phyloP scores from a whole-genome alignment of 306 rosid genomes.

The Prunus mongolica region DNA sequence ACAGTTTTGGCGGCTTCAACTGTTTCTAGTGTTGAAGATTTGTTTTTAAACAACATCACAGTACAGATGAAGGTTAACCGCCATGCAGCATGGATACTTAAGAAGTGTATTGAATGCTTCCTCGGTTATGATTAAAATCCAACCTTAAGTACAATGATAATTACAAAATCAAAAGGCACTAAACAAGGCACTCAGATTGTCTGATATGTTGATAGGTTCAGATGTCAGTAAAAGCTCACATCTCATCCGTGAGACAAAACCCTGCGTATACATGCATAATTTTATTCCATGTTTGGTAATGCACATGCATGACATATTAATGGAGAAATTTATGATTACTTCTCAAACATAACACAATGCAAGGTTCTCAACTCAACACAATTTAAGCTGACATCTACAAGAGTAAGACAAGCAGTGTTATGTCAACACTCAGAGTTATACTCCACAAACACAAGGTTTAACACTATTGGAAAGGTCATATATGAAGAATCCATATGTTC shows the following conservation, averaged over 20 bases:
- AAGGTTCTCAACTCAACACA: background rate
- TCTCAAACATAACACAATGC: constrained; percentile 1
- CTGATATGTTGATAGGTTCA: too few species aligned
- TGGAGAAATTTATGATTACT: background rate
- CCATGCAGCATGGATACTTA: too few species aligned
- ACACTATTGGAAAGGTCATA: background rate
- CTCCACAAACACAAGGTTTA: background rate
- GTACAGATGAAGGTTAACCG: too few species aligned
- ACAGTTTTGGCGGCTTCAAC: too few species aligned
- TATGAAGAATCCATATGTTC: background rate
- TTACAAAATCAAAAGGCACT: too few species aligned
- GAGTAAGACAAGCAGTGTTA: background rate
- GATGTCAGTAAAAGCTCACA: background rate
- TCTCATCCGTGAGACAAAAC: background rate
- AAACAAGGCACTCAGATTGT: too few species aligned
- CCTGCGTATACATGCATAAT: background rate
- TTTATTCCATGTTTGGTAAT: background rate
- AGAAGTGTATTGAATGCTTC: background rate
- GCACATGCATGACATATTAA: background rate
- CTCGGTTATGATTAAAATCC: background rate
- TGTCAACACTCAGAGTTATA: background rate
- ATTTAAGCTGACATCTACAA: background rate
- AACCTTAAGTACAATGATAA: background rate
- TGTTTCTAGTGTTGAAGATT: too few species aligned
- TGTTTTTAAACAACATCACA: too few species aligned